Percentiles rank a stretch among this genome's conserved stretches.
Evolutionary conservation across 441 rosid species (phyloP).

Genomic region (Pelargonium myrrhifolium): DNA sequence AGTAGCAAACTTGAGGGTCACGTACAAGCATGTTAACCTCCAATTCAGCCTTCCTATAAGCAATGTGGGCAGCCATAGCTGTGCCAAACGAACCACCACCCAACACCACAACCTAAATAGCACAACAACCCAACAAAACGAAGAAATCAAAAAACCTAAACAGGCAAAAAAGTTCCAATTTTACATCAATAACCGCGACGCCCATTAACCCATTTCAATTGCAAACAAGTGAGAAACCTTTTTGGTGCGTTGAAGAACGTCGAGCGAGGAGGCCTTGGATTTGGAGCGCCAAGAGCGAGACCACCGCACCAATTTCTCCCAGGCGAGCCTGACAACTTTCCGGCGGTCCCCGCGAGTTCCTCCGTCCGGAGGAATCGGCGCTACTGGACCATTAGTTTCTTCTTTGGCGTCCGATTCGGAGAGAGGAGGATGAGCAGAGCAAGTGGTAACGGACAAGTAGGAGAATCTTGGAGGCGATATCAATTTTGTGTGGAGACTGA

Average conservation of each 20-base stretch:
- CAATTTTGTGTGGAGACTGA: not conserved
- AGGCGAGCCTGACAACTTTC: conserved; percentile 61
- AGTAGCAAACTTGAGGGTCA: conserved; percentile 55
- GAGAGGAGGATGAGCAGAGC: conserved; percentile 2
- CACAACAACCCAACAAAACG: conserved; percentile 8
- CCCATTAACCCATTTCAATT: not conserved
- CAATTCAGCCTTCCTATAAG: conserved; percentile 51
- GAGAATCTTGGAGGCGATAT: no score
- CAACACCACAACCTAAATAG: conserved; percentile 70
- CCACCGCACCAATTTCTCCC: conserved; percentile 90
- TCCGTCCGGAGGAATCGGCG: conserved; percentile 24
- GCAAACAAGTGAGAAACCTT: conserved; percentile 37
- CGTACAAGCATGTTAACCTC: conserved; percentile 80
- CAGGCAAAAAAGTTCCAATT: not conserved
- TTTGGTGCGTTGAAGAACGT: conserved; percentile 64
- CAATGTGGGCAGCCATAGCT: conserved; percentile 92
- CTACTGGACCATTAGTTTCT: conserved; percentile 3
- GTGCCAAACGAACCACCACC: conserved; percentile 98
- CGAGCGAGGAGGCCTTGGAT: conserved; percentile 38
- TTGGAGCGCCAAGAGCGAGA: conserved; percentile 78
- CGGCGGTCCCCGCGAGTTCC: conserved; percentile 30
- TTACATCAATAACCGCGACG: not conserved
- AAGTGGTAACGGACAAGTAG: not conserved
- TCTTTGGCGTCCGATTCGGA: conserved; percentile 20
- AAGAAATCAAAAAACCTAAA: not conserved